phyloP scores from a whole-genome alignment of 2,329 filamentous ascomycete genomes.

The Hypoxylon sp. region DNA sequence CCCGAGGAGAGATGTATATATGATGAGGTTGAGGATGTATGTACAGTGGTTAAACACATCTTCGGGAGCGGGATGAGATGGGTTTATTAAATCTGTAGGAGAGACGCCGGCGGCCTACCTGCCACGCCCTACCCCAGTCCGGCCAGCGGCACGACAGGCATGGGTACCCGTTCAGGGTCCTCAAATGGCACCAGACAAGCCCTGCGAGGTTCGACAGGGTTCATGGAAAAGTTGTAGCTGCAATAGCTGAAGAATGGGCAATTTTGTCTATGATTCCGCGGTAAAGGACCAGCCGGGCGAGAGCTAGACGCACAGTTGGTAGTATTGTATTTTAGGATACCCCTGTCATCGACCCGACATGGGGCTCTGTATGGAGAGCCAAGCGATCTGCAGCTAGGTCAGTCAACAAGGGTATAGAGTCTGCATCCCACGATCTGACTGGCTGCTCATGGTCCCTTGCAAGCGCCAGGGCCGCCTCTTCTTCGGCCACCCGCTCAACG shows the following conservation, averaged over 20 bases:
- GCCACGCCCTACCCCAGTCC: conserved; percentile 45
- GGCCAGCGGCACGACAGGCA: conserved; percentile 44
- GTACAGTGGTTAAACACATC: conserved; percentile 42
- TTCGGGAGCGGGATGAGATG: conserved; percentile 40
- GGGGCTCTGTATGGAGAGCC: conserved; percentile 48
- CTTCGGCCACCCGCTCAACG: conserved; percentile 44
- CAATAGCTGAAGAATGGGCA: conserved; percentile 30
- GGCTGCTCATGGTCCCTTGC: conserved; percentile 44
- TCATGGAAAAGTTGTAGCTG: conserved; percentile 12
- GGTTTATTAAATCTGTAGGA: conserved; percentile 43
- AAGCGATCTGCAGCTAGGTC: conserved; percentile 54
- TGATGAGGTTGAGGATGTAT: conserved; percentile 45
- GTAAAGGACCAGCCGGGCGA: conserved; percentile 28
- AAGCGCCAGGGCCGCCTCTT: conserved; percentile 54
- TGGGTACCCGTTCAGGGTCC: conserved; percentile 42
- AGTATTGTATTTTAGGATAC: conserved; percentile 32
- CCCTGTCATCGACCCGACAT: conserved; percentile 43
- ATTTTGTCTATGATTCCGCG: conserved; percentile 36
- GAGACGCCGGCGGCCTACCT: conserved; percentile 30
- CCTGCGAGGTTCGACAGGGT: conserved; percentile 30
- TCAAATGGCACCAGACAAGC: conserved; percentile 40
- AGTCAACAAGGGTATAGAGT: conserved; percentile 43
- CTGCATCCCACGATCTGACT: conserved; percentile 41
- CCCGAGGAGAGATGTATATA: conserved; percentile 47
- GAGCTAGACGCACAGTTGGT: conserved; percentile 44